These are phyloP conservation scores for Pseudopediastrum boryanum DNA, from an alignment of 139 green algal species.

Conservation along the genomic window DNA sequence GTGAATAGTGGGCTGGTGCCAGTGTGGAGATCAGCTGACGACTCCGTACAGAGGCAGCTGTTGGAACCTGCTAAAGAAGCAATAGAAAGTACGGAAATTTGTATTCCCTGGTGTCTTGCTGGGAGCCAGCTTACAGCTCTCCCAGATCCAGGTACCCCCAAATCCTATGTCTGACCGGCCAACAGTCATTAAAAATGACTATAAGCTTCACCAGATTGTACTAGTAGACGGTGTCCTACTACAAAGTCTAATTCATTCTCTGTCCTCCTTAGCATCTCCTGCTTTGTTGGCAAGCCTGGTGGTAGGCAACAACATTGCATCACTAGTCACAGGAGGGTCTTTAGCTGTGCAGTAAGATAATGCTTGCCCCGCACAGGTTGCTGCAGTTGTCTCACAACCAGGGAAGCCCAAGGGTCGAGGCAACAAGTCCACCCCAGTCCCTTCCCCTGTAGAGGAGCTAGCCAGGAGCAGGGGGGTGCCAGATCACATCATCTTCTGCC, in stretches of 20 bases:
- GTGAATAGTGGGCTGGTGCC: not conserved
- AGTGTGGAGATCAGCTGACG: not conserved
- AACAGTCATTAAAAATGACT: not conserved
- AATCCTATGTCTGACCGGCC: too few relatives aligned
- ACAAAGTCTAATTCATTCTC: not conserved
- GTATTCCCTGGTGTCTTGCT: too few relatives aligned
- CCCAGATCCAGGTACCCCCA: too few relatives aligned
- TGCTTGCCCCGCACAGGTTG: slow-evolving; percentile 52
- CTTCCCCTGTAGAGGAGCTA: slow-evolving; percentile 69
- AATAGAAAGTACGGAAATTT: too few relatives aligned
- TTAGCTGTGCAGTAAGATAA: not conserved
- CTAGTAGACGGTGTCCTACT: not conserved
- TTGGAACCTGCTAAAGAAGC: too few relatives aligned
- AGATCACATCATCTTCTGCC: slow-evolving; percentile 56
- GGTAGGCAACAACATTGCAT: not conserved
- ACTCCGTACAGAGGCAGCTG: not conserved
- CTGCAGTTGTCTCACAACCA: slow-evolving; percentile 85
- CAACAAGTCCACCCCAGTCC: slow-evolving; percentile 64
- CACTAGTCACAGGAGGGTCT: not conserved
- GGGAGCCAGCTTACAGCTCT: too few relatives aligned
- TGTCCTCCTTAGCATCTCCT: not conserved
- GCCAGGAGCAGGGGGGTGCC: slow-evolving; percentile 53
- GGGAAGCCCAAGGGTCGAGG: slow-evolving; percentile 70
- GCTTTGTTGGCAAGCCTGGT: too few relatives aligned
- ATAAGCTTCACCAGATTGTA: not conserved